Base-by-base conservation (phyloP, 1,284 basidiomycete genomes). In the Flammula alnicola region DNA sequence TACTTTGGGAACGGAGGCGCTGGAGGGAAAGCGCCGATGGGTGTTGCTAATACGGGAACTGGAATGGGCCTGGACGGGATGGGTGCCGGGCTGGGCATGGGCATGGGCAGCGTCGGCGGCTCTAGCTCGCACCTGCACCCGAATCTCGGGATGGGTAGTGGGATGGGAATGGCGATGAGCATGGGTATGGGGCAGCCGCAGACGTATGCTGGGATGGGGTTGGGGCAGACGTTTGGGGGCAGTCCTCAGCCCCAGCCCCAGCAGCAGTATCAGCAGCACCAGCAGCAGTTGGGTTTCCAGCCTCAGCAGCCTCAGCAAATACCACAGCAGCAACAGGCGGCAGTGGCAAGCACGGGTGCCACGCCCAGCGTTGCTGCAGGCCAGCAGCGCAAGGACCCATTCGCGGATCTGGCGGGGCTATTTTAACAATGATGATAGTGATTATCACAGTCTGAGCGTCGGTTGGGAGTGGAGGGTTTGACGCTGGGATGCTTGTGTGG, bases 401-500 rank as follows among this genome's bases (percentile, higher is more conserved):
- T 92, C 60, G 86, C 87, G 11, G 89, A 91, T 67, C 72, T 92
- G 35, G 88, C 78, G 2, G 84, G 84, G 27, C 68, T 92, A 49
- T 91, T 92, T 64, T 92, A 55, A 67, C 22, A 14, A 5, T 12
- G 30, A 31, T 25, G 35, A n/a, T 40, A 25, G 4, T 25, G 14
- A 37, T 11, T 19, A 35, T 8, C 14, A 30, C 11, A 14, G 10
- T 14, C 49, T 26, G 11, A 33, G 37, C n/a, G 8, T 30, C 20
- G n/a, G 16, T 10, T 5, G 23, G 41, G 26, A 45, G 31, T 30
- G 43, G 33, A 41, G 29, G 38, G 38, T 27, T 33, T 47, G 19
- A 42, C 30, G 11, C 29, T 41, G 27, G 32, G 8, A 30, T 7
- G 27, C n/a, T 30, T 30, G 8, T 30, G 27, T 30, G 7, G 27